Evolutionary conservation across 2,329 filamentous ascomycete species (phyloP).

Genomic region (Fusarium praegraminearum): DNA sequence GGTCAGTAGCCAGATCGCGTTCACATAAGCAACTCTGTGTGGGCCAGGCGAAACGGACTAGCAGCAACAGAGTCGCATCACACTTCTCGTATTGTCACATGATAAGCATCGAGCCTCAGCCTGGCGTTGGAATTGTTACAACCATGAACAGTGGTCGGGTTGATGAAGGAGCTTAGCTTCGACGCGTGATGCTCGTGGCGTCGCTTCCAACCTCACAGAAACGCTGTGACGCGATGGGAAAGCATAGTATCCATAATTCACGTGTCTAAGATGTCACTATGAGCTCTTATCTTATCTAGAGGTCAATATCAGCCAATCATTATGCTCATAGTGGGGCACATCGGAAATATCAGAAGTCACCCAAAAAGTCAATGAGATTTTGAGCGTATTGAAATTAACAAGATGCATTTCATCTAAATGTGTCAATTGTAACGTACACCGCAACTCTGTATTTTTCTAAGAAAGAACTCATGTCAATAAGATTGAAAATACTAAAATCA

Average conservation of each 20-base stretch:
- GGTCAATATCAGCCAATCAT: neutral
- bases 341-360: too few species aligned
- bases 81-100: neutral
- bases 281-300: neutral
- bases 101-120: neutral
- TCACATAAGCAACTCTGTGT: neutral
- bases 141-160: neutral
- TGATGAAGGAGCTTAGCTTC: neutral
- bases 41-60: neutral
- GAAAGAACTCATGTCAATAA: rapidly evolving
- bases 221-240: neutral
- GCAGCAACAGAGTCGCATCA: neutral
- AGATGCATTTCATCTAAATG: neutral
- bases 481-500: rapidly evolving
- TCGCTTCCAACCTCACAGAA: too few species aligned
- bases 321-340: neutral
- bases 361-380: rapidly evolving
- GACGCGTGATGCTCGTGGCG: neutral
- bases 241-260: too few species aligned
- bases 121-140: neutral
- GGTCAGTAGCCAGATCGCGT: neutral
- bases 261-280: neutral
- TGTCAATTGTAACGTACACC: too few species aligned
- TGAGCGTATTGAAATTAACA: too few species aligned
- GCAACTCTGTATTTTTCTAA: neutral